Evolutionary conservation across 305 asterid genomes (phyloP), one percentile per base, ranked within the genome.

Genomic region (Solanum hybrid): DNA sequence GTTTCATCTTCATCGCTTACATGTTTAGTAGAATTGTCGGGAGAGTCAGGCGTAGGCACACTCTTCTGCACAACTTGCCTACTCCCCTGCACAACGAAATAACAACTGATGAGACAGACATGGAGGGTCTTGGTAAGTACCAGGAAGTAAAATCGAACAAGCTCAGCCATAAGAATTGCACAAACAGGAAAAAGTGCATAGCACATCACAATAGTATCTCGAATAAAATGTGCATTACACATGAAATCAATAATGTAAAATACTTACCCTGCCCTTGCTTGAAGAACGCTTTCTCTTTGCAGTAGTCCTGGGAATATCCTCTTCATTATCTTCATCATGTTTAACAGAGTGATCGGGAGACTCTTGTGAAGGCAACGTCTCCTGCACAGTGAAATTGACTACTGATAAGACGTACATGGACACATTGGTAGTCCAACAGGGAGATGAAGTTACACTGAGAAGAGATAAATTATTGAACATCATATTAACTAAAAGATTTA

Each of bases 271-370:
- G 82, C 92, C 95, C 87, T 92, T 90, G 90, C 93, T 95, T 27
- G 94, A 92, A 84, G 95, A 86, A 72, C 90, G 94, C 91, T 97
- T 94, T 91, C 97, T 93, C 96, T 95, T 98, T 91, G 93, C 36
- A 91, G 90, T 93, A 88, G 15, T 91, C 93, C 88, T 91, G 37
- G 93, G 92, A 80, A 92, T 93, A 91, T 95, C 98, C 91, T 94
- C 97, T 91, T 95, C 96, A 89, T 56, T 87, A 85, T 72, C 90
- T 87, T 45, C 93, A 86, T 80, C 93, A 88, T 80, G 92, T 90
- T 93, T 93, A 81, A 92, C 79, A 89, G 96, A 91, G 93, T 92
- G 95, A 89, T 89, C 81, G 71, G 93, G 93, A 88, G 96, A 92
- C 90, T 92, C 94, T 22, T 91, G 93, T 36, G 96, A 90, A 36